phyloP scores from a whole-genome alignment of 1,139 yeast genomes.

The Suhomyces chickasaworum region DNA sequence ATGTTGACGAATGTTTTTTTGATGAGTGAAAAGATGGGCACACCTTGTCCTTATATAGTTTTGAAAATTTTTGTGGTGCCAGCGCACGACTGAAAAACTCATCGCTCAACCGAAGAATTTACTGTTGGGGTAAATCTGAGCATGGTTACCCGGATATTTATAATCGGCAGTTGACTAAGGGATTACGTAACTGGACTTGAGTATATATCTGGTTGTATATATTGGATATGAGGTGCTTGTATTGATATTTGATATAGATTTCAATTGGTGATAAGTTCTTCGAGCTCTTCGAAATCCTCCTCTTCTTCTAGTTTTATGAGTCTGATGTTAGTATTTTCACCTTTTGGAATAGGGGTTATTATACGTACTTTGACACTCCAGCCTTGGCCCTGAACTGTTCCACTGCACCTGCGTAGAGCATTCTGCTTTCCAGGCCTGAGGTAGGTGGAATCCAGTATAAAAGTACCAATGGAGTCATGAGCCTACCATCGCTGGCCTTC shows the following conservation, averaged over 20 bases:
- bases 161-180: not conserved
- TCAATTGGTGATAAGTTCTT: slow-evolving; percentile 14
- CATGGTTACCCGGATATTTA: not conserved
- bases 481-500: slow-evolving; percentile 68
- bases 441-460: slow-evolving; percentile 87
- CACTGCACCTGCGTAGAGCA: slow-evolving; percentile 89
- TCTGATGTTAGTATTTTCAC: slow-evolving; percentile 33
- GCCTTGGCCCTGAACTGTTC: slow-evolving; percentile 78
- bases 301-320: slow-evolving; percentile 59
- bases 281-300: slow-evolving; percentile 60
- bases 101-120: not conserved
- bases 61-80: slow-evolving; percentile 19
- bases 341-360: not conserved
- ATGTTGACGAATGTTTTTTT: slow-evolving; percentile 52
- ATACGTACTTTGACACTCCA: slow-evolving; percentile 65
- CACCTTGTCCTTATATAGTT: slow-evolving; percentile 5
- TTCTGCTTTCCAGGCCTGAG: slow-evolving; percentile 71
- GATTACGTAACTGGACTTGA: not conserved
- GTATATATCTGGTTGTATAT: too few species aligned
- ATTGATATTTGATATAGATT: not conserved
- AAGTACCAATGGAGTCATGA: slow-evolving; percentile 71
- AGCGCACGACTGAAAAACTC: slow-evolving; percentile 15
- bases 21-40: slow-evolving; percentile 9
- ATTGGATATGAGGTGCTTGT: not conserved
- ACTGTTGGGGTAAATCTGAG: not conserved